Evolutionary conservation across 2,329 filamentous ascomycete genomes (phyloP), one percentile per base, ranked within the genome.

Genomic region (Bipolaris zeicola): DNA sequence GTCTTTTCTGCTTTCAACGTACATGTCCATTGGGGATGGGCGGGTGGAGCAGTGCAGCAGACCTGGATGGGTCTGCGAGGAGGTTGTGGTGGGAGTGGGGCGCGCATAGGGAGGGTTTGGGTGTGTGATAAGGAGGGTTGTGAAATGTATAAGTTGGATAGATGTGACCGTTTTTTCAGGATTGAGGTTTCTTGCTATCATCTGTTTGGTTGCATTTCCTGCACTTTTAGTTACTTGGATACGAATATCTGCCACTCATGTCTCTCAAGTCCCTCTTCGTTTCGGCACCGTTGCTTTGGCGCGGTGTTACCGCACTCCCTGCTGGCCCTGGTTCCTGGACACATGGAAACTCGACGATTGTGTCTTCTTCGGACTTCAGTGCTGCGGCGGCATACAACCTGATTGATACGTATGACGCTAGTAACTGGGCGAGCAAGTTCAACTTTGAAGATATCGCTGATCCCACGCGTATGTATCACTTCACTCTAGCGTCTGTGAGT

Each of bases 401-500:
- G 48, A 68, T 71, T 14, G 73, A 76, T 7, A 74, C 65, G 3
- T 77, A 77, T 38, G 71, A 77, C 60, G 64, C 67, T 8, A 71
- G 65, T 44, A 77, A 77, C 63, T 77, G 74, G 75, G 52, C 73
- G 8, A 69, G 57, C 61, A 76, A 70, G 52, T 76, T 77, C 46
- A 58, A 69, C 34, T 70, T 76, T n/a, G 67, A 76, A 39, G 63
- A 67, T 39, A 76, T 76, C 16, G 39, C 61, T 26, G 74, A 76
- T 34, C 74, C 74, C 14, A 75, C 74, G 33, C 72, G 72, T 74
- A 61, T 7, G 71, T 51, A 33, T 6, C 39, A 5, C 2, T n/a
- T 4, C 8, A 13, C 26, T 16, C 6, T 6, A 20, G 20, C 3
- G 34, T 33, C 6, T 31, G 28, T 14, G 2, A 45, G 6, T 16